Conservation (phyloP, 1,139 yeast genomes). For the Magnusiomyces paraingens region DNA sequence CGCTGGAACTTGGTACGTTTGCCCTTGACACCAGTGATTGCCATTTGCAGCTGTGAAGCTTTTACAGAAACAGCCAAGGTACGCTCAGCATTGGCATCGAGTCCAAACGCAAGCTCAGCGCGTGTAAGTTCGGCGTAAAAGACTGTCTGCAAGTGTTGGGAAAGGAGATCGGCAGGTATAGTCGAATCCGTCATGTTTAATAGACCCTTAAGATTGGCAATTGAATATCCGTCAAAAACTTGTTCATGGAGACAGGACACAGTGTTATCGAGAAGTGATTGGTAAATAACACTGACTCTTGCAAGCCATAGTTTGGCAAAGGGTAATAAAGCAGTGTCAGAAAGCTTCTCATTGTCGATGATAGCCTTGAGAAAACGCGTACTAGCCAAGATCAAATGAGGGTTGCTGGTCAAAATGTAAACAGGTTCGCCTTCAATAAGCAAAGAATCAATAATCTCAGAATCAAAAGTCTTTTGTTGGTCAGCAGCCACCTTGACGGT, state of each 20-base stretch:
- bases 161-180: constrained; percentile 32
- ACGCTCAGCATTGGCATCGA: constrained; percentile 57
- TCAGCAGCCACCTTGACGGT: constrained; percentile 15
- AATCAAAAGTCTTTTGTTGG: constrained; percentile 16
- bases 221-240: constrained; percentile 24
- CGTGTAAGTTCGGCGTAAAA: constrained; percentile 61
- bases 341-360: background rate
- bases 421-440: constrained; percentile 32
- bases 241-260: constrained; percentile 29
- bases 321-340: constrained; percentile 10
- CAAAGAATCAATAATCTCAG: constrained; percentile 19
- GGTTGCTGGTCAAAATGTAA: constrained; percentile 29
- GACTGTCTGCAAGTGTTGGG: constrained; percentile 21
- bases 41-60: constrained; percentile 51
- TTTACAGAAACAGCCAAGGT: constrained; percentile 47
- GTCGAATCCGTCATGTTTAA: constrained; percentile 29
- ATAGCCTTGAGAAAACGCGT: constrained; percentile 19
- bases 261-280: constrained; percentile 29
- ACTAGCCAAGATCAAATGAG: constrained; percentile 30
- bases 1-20: constrained; percentile 81
- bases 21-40: constrained; percentile 83
- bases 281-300: constrained; percentile 33
- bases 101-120: constrained; percentile 48
- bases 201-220: constrained; percentile 19
- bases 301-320: constrained; percentile 31